Evolutionary conservation across 176 grass and related monocot species (phyloP).

Genomic region (Eremochloa ophiuroides): DNA sequence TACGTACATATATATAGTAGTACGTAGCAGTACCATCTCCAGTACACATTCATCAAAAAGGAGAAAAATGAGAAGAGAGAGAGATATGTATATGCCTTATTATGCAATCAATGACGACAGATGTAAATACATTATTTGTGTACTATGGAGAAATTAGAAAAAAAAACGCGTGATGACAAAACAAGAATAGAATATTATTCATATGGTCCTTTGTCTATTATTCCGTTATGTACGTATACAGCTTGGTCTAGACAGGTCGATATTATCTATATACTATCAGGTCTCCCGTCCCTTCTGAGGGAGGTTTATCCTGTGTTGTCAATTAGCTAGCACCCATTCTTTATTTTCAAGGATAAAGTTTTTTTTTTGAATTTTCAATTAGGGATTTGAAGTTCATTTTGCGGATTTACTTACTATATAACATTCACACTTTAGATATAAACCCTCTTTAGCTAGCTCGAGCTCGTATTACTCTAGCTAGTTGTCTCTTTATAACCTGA

Average conservation of each 20-base stretch:
- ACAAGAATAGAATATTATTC: slow-evolving; percentile 8
- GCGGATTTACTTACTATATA: not conserved
- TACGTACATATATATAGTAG: not conserved
- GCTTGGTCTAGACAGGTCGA: not conserved
- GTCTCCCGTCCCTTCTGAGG: not conserved
- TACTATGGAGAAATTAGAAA: slow-evolving; percentile 17
- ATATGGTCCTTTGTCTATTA: not conserved
- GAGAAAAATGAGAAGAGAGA: not conserved
- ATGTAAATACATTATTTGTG: slow-evolving; percentile 54
- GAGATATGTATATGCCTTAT: not conserved
- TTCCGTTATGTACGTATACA: not conserved
- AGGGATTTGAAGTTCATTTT: not conserved
- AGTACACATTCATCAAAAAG: slow-evolving; percentile 12
- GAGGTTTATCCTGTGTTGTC: not conserved
- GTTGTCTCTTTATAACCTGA: not conserved
- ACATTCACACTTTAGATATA: not conserved
- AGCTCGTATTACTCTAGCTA: not conserved
- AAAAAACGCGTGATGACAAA: not conserved
- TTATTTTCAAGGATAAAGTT: not conserved
- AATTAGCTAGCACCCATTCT: not conserved
- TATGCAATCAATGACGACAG: slow-evolving; percentile 2
- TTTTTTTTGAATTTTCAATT: not conserved
- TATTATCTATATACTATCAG: not conserved
- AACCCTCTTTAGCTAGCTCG: not conserved
- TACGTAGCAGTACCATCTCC: not conserved